These are phyloP conservation scores for Collybiopsis luxurians DNA, from an alignment of 768 basidiomycete genomes.

Conservation along the genomic window DNA sequence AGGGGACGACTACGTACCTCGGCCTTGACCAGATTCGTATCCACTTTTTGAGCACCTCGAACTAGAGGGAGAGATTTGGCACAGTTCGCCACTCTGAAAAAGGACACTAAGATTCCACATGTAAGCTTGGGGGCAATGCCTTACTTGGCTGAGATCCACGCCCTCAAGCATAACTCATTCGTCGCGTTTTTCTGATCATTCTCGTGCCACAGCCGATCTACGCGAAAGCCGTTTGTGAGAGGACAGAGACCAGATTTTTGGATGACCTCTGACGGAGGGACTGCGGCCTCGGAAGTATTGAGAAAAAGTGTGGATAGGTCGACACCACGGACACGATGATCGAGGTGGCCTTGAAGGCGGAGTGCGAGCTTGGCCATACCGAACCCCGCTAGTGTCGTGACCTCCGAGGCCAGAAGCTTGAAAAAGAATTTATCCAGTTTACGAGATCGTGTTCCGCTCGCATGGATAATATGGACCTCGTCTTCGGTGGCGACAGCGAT, in stretches of 20 bases:
- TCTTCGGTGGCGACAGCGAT: too few relatives aligned
- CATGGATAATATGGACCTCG: too few relatives aligned
- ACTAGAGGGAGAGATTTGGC: neutral
- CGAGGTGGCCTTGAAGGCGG: constrained; percentile 23
- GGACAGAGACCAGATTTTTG: constrained; percentile 4
- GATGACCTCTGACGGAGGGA: constrained; percentile 23
- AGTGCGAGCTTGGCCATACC: constrained; percentile 33
- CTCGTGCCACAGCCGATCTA: constrained; percentile 29
- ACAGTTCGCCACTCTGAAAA: constrained; percentile 21
- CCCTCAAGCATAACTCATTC: constrained; percentile 31
- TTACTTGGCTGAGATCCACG: constrained; percentile 35
- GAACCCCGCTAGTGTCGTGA: constrained; percentile 28
- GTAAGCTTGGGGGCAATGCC: neutral
- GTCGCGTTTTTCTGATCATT: constrained; percentile 13
- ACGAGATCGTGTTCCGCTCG: too few relatives aligned
- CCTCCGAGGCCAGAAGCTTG: too few relatives aligned
- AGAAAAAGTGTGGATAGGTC: constrained; percentile 32
- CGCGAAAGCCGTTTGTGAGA: neutral
- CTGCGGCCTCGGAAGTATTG: constrained; percentile 17
- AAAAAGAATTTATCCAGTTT: too few relatives aligned
- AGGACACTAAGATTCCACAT: too few relatives aligned
- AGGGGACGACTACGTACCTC: constrained; percentile 16
- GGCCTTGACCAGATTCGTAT: constrained; percentile 12
- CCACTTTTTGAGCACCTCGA: constrained; percentile 9
- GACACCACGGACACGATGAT: constrained; percentile 28